Percentiles rank a stretch among this genome's conserved stretches.
Conservation (phyloP, 805 yeast species). For the Wickerhamiella shivajii region DNA sequence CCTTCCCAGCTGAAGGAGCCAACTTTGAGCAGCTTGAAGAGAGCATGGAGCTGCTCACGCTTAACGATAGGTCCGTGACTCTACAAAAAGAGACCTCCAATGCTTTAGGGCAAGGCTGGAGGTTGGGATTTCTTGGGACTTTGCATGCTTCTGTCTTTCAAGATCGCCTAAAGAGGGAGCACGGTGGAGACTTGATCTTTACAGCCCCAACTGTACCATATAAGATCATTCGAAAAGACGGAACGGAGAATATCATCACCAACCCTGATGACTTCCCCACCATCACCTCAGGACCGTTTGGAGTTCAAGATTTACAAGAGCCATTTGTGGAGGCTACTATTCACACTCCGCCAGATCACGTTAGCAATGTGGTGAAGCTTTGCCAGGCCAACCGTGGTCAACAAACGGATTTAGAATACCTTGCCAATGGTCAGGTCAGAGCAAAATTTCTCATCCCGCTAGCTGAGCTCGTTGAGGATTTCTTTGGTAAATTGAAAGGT, state of each 20-base stretch:
- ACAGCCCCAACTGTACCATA: conserved; percentile 97
- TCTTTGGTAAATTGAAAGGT: conserved; percentile 85
- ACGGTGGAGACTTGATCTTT: conserved; percentile 80
- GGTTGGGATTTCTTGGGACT: conserved; percentile 88
- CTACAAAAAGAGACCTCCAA: conserved; percentile 81
- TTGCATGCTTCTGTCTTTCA: conserved; percentile 89
- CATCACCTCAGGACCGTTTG: conserved; percentile 28
- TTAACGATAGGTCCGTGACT: conserved; percentile 85
- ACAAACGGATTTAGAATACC: conserved; percentile 63
- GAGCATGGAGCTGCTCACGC: conserved; percentile 69
- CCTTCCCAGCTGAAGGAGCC: conserved; percentile 89
- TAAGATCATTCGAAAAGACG: conserved; percentile 53
- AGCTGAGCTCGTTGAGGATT: conserved; percentile 84
- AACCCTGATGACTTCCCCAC: conserved; percentile 88
- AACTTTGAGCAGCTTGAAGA: conserved; percentile 85
- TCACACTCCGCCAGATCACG: conserved; percentile 79
- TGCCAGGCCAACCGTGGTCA: conserved; percentile 76
- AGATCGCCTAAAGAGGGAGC: conserved; percentile 82
- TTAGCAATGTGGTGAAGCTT: conserved; percentile 73
- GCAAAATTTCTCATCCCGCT: conserved; percentile 72
- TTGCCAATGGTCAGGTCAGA: conserved; percentile 67
- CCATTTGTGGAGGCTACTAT: conserved; percentile 84
- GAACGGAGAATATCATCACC: conserved; percentile 48
- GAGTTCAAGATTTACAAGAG: conserved; percentile 30
- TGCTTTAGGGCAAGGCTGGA: conserved; percentile 96